Evolutionary conservation across 495 filamentous ascomycete species (phyloP), one percentile per base, ranked within the genome.

Genomic region (Alectoria sarmentosa): DNA sequence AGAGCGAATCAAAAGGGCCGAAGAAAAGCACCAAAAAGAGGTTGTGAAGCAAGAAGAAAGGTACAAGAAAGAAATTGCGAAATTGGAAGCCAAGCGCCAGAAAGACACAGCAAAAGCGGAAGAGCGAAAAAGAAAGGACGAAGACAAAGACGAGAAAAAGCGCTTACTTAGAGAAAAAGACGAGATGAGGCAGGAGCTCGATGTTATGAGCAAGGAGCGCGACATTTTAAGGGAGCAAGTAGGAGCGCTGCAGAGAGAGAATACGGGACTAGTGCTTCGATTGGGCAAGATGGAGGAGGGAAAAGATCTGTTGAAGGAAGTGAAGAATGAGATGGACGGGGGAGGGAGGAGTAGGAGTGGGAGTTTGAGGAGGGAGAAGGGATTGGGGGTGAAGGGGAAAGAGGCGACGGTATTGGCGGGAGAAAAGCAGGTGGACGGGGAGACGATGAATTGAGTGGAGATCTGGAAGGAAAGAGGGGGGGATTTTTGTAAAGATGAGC

Each of bases 211-310:
- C 37, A 79, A 75, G 65, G 82, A 91, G 76, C 78, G 84, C 32
- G 79, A 89, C 65, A 82, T 87, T 34, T 76, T 90, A 66, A 77
- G 78, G 37, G 82, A 84, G 66, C 77, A 86, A 71, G 80, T 90
- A 38, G 77, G 83, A 14, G 79, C 83, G 56, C 70, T 91, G 69
- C 88, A 91, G 75, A 74, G 72, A 41, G 85, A 89, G 80, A 90
- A 90, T 70, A 76, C 74, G 13, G 75, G 63, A 61, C 62, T 82
- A 62, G 71, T 71, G 59, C 69, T 68, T 15, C 34, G 60, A 37
- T n/a, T 71, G 61, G 69, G 66, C 14, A 68, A 67, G 60, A 56
- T 61, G 55, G 69, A 67, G 8, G 65, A 70, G 26, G 71, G 71
- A 7, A 63, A 38, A 26, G 64, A 65, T 14, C 4, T 68, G 19